Percentiles rank a stretch among this genome's conserved stretches.
Evolutionary conservation across 352 stramenopile species (phyloP).

Genomic region (Poterioochromonas sp.): DNA sequence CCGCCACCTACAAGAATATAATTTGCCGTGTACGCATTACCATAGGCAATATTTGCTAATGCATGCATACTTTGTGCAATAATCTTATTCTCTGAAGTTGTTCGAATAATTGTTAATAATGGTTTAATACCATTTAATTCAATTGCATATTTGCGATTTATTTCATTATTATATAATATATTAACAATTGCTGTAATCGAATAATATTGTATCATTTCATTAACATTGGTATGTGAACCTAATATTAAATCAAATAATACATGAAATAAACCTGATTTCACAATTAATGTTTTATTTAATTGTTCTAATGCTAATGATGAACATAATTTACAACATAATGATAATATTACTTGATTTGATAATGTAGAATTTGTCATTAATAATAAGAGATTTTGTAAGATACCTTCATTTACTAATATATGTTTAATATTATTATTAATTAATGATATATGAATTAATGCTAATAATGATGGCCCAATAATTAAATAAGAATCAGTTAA

Average conservation of each 20-base stretch:
- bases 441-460: neutral
- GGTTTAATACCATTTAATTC: slow-evolving; percentile 12
- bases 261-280: neutral
- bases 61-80: neutral
- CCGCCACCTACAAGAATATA: neutral
- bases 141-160: neutral
- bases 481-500: neutral
- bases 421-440: too few relatives aligned
- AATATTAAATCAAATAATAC: neutral
- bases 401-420: too few relatives aligned
- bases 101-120: neutral
- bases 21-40: neutral
- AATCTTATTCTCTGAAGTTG: neutral
- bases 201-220: neutral
- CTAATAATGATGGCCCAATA: neutral
- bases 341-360: too few relatives aligned
- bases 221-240: neutral
- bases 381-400: too few relatives aligned
- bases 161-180: neutral
- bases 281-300: neutral
- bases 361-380: too few relatives aligned
- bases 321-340: neutral
- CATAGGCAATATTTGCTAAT: neutral
- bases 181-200: neutral
- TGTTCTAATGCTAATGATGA: neutral